Percentiles rank a stretch among this genome's conserved stretches.
These are phyloP conservation scores for Eucalyptus coolabah DNA, from an alignment of 345 rosid genomes.

Conservation along the genomic window DNA sequence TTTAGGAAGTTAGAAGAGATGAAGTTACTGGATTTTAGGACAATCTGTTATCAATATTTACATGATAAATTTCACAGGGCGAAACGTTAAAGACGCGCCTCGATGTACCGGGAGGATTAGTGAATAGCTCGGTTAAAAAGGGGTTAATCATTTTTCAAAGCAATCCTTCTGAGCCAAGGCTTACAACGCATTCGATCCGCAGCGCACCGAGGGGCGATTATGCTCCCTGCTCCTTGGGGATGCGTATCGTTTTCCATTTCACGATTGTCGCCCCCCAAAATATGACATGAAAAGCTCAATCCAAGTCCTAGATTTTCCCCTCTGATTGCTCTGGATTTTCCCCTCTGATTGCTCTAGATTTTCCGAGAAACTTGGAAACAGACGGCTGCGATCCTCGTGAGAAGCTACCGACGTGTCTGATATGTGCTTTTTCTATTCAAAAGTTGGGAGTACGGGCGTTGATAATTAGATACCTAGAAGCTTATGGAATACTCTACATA, in stretches of 20 bases:
- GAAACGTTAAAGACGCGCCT: fast-evolving
- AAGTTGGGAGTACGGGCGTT: background rate
- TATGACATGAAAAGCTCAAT: background rate
- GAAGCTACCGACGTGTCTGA: background rate
- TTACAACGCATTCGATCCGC: background rate
- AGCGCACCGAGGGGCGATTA: background rate
- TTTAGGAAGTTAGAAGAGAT: background rate
- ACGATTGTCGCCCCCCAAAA: background rate
- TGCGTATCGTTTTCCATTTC: background rate
- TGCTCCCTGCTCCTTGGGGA: background rate
- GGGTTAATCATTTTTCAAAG: background rate
- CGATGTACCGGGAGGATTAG: fast-evolving
- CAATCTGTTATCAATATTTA: background rate
- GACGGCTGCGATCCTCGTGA: background rate
- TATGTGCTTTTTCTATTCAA: background rate
- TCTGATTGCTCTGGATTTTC: background rate
- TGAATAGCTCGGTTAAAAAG: background rate
- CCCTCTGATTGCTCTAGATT: background rate
- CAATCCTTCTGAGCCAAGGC: background rate
- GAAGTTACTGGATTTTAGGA: background rate
- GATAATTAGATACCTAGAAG: background rate
- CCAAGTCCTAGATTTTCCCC: background rate
- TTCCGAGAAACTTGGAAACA: background rate
- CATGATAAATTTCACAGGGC: background rate
- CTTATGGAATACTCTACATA: background rate